phyloP scores from a whole-genome alignment of 495 filamentous ascomycete genomes.

The Apiosordaria backusii region DNA sequence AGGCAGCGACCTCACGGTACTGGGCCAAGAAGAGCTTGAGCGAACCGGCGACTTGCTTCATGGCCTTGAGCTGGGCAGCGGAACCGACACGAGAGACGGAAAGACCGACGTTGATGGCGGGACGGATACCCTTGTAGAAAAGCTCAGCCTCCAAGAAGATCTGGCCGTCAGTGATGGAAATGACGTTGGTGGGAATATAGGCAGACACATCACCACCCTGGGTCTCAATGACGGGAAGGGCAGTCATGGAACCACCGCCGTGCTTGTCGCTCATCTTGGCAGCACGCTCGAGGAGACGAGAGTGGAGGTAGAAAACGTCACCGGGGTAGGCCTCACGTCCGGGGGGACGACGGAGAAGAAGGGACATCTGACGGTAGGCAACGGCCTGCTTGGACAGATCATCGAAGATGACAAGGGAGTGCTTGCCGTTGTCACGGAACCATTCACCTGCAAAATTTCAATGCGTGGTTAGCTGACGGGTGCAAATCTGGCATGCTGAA shows the following conservation, averaged over 20 bases:
- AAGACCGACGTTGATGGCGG: constrained; percentile 99
- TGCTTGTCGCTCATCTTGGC: constrained; percentile 98
- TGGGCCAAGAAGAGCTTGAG: constrained; percentile 99
- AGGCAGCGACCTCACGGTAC: constrained; percentile 99
- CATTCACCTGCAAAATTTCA: no score
- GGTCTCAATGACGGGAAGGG: constrained; percentile 97
- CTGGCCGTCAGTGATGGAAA: constrained; percentile 99
- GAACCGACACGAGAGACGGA: constrained; percentile 99
- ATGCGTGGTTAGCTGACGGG: no score
- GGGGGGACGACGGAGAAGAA: constrained; percentile 96
- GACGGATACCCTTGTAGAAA: constrained; percentile 99
- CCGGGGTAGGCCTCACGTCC: constrained; percentile 99
- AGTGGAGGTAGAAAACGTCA: constrained; percentile 99
- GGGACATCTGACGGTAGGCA: constrained; percentile 99
- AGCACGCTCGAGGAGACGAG: constrained; percentile 97
- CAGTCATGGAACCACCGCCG: constrained; percentile 94
- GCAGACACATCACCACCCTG: constrained; percentile 99
- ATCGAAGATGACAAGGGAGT: constrained; percentile 91
- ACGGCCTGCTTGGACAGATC: constrained; percentile 99
- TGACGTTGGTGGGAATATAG: constrained; percentile 99
- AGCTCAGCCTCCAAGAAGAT: constrained; percentile 99
- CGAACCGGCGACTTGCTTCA: constrained; percentile 99
- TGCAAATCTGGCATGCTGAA: no score
- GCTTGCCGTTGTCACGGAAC: constrained; percentile 90
- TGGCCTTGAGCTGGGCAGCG: constrained; percentile 99